phyloP scores from a whole-genome alignment of 148 eudicot genomes.

The Diospyros lotus region DNA sequence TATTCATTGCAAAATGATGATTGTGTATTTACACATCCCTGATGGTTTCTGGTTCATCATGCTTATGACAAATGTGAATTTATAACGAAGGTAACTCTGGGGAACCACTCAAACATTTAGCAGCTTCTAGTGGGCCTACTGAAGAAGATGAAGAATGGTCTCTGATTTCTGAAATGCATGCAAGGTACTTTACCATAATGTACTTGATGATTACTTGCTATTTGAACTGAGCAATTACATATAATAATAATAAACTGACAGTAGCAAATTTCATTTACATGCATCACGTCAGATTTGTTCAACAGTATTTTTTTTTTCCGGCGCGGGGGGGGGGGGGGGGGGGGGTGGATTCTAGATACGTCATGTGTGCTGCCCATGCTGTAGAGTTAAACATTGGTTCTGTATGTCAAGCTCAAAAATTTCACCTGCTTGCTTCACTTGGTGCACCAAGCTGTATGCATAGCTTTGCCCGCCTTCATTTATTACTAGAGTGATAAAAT shows the following conservation, averaged over 20 bases:
- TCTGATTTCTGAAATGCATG: conserved; percentile 60
- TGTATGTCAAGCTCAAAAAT: too few relatives aligned
- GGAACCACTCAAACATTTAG: conserved; percentile 30
- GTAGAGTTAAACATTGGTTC: too few relatives aligned
- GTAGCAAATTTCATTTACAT: too few relatives aligned
- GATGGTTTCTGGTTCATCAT: neutral
- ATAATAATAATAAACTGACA: neutral
- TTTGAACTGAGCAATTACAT: neutral
- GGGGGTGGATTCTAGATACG: too few relatives aligned
- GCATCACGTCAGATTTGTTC: too few relatives aligned
- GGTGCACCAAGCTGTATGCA: too few relatives aligned
- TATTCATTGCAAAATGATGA: neutral
- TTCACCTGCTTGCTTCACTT: too few relatives aligned
- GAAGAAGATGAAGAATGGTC: conserved; percentile 69
- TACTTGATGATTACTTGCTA: neutral
- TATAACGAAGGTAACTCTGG: conserved; percentile 31
- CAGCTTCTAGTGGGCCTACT: conserved; percentile 27
- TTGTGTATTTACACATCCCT: neutral
- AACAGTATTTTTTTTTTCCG: neutral
- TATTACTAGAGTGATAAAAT: neutral
- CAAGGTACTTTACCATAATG: conserved; percentile 45
- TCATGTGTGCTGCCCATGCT: neutral
- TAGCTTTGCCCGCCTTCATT: too few relatives aligned
- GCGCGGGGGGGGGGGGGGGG: neutral
- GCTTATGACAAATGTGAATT: neutral